Evolutionary conservation across 257 asterid species (phyloP).

Genomic region (Leptodermis oblonga): DNA sequence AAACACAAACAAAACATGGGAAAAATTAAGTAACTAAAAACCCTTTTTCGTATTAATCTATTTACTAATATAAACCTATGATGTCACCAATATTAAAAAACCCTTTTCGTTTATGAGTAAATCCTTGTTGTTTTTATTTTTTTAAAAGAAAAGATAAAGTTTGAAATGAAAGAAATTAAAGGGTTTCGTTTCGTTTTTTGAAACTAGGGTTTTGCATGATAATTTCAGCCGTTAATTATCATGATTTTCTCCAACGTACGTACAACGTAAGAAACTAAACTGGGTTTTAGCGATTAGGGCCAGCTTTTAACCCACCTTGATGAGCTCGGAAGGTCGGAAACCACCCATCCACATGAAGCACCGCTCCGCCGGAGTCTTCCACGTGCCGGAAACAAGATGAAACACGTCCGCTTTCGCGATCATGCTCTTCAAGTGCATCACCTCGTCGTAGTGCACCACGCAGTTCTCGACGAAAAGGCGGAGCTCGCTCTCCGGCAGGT

Average conservation of each 20-base stretch:
- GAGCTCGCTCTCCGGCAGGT: constrained; percentile 64
- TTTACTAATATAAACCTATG: constrained; percentile 4
- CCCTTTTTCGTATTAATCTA: no score
- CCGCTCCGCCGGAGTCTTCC: constrained; percentile 91
- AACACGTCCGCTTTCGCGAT: constrained; percentile 59
- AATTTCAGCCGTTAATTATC: constrained; percentile 2
- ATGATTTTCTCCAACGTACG: neutral
- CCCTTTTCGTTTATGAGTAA: neutral
- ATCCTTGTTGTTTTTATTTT: neutral
- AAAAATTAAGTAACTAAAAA: constrained; percentile 33
- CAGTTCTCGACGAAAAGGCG: constrained; percentile 51
- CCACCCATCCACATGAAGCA: constrained; percentile 94
- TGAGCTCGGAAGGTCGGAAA: constrained; percentile 78
- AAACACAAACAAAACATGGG: constrained; percentile 16
- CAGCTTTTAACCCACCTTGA: constrained; percentile 43
- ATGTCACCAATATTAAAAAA: constrained; percentile 18
- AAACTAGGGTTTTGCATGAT: constrained; percentile 18
- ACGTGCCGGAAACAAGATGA: constrained; percentile 75
- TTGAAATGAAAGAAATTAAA: no score
- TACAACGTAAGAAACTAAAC: neutral
- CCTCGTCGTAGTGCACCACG: constrained; percentile 55
- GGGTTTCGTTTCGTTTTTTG: no score
- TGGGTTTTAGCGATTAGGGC: constrained; percentile 1
- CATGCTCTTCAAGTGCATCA: constrained; percentile 55
- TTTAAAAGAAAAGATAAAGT: no score